Conservation (phyloP, 2,329 filamentous ascomycete genomes). For the Verticillium tricorpus region DNA sequence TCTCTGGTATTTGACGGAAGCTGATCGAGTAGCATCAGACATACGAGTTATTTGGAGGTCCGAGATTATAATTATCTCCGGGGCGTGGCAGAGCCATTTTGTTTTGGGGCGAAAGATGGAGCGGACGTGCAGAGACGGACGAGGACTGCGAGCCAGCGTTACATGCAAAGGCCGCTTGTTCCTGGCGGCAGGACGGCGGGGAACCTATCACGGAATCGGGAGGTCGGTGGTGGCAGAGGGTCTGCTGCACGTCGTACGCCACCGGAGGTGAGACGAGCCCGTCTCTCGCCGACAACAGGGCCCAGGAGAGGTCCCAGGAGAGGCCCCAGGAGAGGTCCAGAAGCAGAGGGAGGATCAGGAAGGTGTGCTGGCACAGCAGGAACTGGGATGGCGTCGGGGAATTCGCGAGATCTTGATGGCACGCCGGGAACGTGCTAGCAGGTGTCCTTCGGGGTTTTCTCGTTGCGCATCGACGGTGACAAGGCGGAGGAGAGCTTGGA, state of each 20-base stretch:
- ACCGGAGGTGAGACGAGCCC: background rate
- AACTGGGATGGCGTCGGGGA: background rate
- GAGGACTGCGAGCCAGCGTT: background rate
- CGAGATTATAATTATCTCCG: background rate
- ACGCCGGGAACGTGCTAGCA: no score
- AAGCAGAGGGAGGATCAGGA: background rate
- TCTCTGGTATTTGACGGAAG: background rate
- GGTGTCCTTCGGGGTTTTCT: no score
- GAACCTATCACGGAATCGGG: background rate
- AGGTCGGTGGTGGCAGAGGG: background rate
- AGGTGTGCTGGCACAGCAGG: background rate
- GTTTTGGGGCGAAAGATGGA: background rate
- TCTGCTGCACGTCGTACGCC: background rate
- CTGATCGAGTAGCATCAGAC: background rate
- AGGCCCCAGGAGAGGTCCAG: no score
- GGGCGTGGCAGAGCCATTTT: background rate
- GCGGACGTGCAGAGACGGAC: background rate
- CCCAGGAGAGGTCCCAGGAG: background rate
- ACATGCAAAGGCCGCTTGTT: background rate
- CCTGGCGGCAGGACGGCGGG: background rate
- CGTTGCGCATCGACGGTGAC: background rate
- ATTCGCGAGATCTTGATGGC: background rate
- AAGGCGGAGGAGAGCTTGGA: background rate
- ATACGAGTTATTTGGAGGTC: background rate
- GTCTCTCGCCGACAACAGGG: background rate